Evolutionary conservation across 371 early-diverging fungal genomes (phyloP).

Genomic region (Coemansia sp.): DNA sequence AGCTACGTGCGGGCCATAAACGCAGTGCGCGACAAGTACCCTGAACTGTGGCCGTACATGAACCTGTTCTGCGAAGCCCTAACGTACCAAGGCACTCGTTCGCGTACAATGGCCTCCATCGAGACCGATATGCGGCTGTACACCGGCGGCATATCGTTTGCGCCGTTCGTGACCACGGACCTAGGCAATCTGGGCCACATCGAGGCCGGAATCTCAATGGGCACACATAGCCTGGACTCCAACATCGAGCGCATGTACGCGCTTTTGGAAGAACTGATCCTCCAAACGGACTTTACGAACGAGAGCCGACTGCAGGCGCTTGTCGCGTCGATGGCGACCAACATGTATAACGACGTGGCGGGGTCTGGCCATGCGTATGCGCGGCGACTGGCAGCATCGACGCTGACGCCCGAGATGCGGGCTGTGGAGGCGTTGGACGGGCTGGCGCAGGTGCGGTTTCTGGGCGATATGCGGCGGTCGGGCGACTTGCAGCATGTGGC

Average conservation of each 20-base stretch:
- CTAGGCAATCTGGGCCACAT: conserved; percentile 51
- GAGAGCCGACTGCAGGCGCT: conserved; percentile 70
- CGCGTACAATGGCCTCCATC: conserved; percentile 75
- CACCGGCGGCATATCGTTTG: conserved; percentile 81
- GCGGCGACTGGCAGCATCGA: conserved; percentile 67
- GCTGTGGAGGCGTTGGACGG: conserved; percentile 68
- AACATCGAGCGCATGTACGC: conserved; percentile 75
- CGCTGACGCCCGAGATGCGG: conserved; percentile 58
- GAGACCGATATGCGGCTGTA: conserved; percentile 82
- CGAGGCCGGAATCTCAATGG: conserved; percentile 47
- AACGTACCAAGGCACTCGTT: conserved; percentile 79
- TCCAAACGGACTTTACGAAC: conserved; percentile 76
- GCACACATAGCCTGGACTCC: conserved; percentile 68
- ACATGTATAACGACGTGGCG: conserved; percentile 77
- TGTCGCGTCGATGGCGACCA: conserved; percentile 68
- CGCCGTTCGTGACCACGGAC: conserved; percentile 66
- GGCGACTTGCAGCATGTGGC: conserved; percentile 63
- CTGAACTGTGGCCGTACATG: conserved; percentile 69
- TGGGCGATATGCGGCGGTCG: conserved; percentile 62
- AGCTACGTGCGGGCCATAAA: conserved; percentile 81
- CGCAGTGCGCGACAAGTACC: conserved; percentile 56
- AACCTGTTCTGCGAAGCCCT: conserved; percentile 80
- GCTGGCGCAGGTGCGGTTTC: conserved; percentile 76
- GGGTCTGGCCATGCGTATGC: conserved; percentile 85
- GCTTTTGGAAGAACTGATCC: conserved; percentile 66